These are phyloP conservation scores for Echinochloa phyllopogon DNA, from an alignment of 176 grass and related monocot species.

Conservation along the genomic window DNA sequence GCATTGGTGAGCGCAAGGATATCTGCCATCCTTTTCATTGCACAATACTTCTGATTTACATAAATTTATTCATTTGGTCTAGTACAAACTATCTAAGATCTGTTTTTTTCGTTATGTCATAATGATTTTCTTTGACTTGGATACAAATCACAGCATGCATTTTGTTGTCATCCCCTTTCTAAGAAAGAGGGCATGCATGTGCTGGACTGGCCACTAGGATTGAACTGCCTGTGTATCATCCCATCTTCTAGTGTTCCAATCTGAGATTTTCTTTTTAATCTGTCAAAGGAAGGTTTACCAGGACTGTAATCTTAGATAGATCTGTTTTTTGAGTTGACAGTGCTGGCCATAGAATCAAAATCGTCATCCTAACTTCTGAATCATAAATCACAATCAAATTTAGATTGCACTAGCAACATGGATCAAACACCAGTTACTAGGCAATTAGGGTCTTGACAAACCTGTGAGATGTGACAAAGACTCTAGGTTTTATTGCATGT, in stretches of 20 bases:
- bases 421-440: neutral
- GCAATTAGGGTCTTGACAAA: neutral
- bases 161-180: neutral
- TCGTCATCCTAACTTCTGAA: neutral
- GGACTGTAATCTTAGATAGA: neutral
- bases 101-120: constrained; percentile 16
- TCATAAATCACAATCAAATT: neutral
- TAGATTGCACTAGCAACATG: neutral
- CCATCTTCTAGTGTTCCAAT: neutral
- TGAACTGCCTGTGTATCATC: neutral
- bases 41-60: neutral
- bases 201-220: neutral
- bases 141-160: neutral
- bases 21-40: constrained; percentile 7
- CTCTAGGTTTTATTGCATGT: neutral
- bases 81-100: neutral
- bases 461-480: neutral
- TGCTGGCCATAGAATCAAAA: neutral
- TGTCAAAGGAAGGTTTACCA: neutral
- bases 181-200: neutral
- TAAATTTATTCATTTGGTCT: neutral
- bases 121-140: neutral
- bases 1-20: neutral
- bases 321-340: neutral
- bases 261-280: constrained; percentile 14